A percentile compares a stretch with the other conserved stretches of the same genome.
These are phyloP conservation scores for Paecilomyces variotii DNA, from an alignment of 2,329 filamentous ascomycete species.

Conservation along the genomic window DNA sequence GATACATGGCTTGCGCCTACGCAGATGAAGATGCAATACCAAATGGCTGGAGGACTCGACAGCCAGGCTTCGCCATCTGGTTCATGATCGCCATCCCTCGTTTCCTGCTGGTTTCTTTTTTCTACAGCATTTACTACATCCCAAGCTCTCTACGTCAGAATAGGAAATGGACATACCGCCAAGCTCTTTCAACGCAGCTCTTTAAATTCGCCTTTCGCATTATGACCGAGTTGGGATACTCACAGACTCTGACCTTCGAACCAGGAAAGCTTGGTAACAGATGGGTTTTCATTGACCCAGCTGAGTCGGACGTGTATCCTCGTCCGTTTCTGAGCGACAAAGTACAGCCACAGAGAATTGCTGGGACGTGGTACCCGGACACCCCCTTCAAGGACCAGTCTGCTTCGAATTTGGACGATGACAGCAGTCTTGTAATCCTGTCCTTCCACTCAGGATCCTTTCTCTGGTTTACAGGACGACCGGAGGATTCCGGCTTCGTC, in stretches of 20 bases:
- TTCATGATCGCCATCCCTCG: not conserved
- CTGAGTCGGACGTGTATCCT: not conserved
- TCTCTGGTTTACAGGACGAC: slow-evolving; percentile 1
- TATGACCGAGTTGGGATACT: not conserved
- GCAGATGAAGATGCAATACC: slow-evolving; percentile 1
- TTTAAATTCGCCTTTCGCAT: not conserved
- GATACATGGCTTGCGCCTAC: not conserved
- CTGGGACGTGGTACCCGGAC: slow-evolving; percentile 3
- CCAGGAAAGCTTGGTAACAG: not conserved
- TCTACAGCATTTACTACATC: slow-evolving; percentile 2
- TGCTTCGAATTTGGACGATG: not conserved
- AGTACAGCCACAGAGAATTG: slow-evolving; percentile 1
- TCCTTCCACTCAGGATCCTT: slow-evolving; percentile 4
- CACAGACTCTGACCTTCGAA: not conserved
- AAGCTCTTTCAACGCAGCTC: not conserved
- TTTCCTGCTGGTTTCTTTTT: not conserved
- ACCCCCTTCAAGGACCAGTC: not conserved
- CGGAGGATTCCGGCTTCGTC: not conserved
- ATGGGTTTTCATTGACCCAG: not conserved
- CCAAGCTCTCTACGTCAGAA: not conserved
- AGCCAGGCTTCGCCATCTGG: slow-evolving; percentile 3
- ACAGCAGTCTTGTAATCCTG: not conserved
- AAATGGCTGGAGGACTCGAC: slow-evolving; percentile 2
- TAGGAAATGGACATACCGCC: slow-evolving; percentile 2
- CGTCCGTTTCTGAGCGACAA: not conserved